phyloP scores from a whole-genome alignment of 2,329 filamentous ascomycete genomes.

The Cladosporium sp. region DNA sequence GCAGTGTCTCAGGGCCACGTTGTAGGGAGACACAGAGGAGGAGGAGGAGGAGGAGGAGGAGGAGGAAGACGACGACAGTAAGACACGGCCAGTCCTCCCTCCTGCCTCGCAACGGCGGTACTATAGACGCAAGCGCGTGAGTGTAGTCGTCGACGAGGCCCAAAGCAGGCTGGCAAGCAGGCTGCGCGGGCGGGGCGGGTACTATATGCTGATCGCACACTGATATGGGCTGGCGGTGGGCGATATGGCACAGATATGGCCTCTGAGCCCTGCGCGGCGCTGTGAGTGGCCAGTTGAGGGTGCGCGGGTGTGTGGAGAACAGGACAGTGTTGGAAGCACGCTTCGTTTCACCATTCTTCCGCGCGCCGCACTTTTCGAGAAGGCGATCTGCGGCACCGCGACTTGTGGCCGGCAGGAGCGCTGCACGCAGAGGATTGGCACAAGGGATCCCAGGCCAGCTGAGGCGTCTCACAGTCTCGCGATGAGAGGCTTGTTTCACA shows the following conservation, averaged over 20 bases:
- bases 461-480: slow-evolving; percentile 14
- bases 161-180: slow-evolving; percentile 7
- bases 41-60: background rate
- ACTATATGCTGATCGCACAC: slow-evolving; percentile 19
- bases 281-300: background rate
- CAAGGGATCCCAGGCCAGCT: slow-evolving; percentile 14
- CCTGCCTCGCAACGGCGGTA: slow-evolving; percentile 21
- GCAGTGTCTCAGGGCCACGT: slow-evolving; percentile 12
- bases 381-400: slow-evolving; percentile 19
- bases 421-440: background rate
- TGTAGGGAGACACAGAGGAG: slow-evolving; percentile 6
- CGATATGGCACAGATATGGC: slow-evolving; percentile 18
- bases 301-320: slow-evolving; percentile 2
- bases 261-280: background rate
- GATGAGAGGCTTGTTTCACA: slow-evolving; percentile 14
- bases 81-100: slow-evolving; percentile 16
- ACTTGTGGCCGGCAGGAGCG: slow-evolving; percentile 4
- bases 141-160: slow-evolving; percentile 5
- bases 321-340: background rate
- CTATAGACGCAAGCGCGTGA: slow-evolving; percentile 13
- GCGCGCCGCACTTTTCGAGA: slow-evolving; percentile 14
- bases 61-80: background rate
- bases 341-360: slow-evolving; percentile 13
- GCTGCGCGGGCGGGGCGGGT: background rate
- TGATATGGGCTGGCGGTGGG: background rate